phyloP scores from a whole-genome alignment of 352 stramenopile species.

The Peronospora destructor region DNA sequence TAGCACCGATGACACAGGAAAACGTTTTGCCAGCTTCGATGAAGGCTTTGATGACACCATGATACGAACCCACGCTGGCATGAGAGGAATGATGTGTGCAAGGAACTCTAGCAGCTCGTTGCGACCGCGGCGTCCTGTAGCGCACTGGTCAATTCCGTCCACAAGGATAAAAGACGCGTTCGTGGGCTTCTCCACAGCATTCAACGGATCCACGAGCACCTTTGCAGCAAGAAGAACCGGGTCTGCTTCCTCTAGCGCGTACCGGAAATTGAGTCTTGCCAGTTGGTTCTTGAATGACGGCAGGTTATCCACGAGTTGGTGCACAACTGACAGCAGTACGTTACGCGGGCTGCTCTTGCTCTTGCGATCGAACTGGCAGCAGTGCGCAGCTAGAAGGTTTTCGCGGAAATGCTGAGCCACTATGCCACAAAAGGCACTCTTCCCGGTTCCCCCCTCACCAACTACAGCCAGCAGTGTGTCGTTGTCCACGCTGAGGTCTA shows the following conservation, averaged over 20 bases:
- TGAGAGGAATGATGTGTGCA: slow-evolving; percentile 43
- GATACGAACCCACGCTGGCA: slow-evolving; percentile 66
- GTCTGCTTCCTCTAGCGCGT: slow-evolving; percentile 75
- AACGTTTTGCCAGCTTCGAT: slow-evolving; percentile 43
- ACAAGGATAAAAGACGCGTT: slow-evolving; percentile 59
- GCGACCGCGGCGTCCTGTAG: slow-evolving; percentile 21
- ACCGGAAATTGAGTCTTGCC: slow-evolving; percentile 71
- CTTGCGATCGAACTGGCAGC: slow-evolving; percentile 75
- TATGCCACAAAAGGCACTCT: slow-evolving; percentile 52
- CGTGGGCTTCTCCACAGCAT: slow-evolving; percentile 55
- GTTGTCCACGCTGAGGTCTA: slow-evolving; percentile 50
- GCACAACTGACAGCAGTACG: slow-evolving; percentile 73
- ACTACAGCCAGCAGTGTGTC: slow-evolving; percentile 62
- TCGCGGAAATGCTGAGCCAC: slow-evolving; percentile 46
- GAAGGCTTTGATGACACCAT: slow-evolving; percentile 66
- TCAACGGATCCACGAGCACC: slow-evolving; percentile 67
- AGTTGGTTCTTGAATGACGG: slow-evolving; percentile 77
- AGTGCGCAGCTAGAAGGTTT: slow-evolving; percentile 57
- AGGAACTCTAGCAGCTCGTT: slow-evolving; percentile 75
- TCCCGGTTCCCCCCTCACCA: slow-evolving; percentile 60
- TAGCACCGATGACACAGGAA: slow-evolving; percentile 64
- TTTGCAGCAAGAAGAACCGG: slow-evolving; percentile 58
- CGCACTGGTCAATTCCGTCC: slow-evolving; percentile 73
- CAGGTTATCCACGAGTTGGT: slow-evolving; percentile 63
- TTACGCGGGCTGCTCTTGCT: slow-evolving; percentile 62